phyloP scores from a whole-genome alignment of 1,284 basidiomycete genomes.

The Peniophora sp. region DNA sequence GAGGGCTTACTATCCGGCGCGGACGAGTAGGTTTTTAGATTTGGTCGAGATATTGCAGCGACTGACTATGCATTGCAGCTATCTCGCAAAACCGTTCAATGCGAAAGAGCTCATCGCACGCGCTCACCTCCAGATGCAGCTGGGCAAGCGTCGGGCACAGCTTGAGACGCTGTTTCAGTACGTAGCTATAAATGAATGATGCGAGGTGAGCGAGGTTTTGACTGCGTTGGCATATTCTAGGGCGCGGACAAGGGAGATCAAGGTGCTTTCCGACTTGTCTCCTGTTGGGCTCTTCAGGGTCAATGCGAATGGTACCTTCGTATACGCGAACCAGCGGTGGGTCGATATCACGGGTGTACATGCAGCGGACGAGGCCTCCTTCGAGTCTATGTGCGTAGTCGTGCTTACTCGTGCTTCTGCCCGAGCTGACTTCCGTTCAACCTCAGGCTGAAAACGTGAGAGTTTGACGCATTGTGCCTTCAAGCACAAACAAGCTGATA shows the following conservation, averaged over 20 bases:
- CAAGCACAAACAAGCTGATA: too few relatives aligned
- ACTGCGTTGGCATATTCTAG: neutral
- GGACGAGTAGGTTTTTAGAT: neutral
- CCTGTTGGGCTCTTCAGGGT: neutral
- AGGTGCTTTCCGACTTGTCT: neutral
- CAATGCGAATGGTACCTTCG: neutral
- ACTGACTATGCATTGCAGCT: neutral
- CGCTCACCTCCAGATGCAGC: neutral
- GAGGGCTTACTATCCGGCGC: neutral
- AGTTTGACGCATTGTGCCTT: too few relatives aligned
- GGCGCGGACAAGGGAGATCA: neutral
- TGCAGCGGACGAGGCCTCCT: neutral
- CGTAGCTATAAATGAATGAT: neutral
- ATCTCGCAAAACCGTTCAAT: neutral
- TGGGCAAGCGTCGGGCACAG: neutral
- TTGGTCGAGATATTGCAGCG: neutral
- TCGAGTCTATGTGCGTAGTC: neutral
- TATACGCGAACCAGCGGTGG: slow-evolving; percentile 1
- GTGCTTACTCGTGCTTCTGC: too few relatives aligned
- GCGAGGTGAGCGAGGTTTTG: neutral
- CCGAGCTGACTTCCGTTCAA: too few relatives aligned
- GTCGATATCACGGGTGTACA: neutral
- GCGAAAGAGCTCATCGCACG: neutral
- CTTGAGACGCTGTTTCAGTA: neutral
- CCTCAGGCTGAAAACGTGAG: too few relatives aligned